phyloP scores from a whole-genome alignment of 495 filamentous ascomycete genomes.

The Rhizodiscina lignyota region DNA sequence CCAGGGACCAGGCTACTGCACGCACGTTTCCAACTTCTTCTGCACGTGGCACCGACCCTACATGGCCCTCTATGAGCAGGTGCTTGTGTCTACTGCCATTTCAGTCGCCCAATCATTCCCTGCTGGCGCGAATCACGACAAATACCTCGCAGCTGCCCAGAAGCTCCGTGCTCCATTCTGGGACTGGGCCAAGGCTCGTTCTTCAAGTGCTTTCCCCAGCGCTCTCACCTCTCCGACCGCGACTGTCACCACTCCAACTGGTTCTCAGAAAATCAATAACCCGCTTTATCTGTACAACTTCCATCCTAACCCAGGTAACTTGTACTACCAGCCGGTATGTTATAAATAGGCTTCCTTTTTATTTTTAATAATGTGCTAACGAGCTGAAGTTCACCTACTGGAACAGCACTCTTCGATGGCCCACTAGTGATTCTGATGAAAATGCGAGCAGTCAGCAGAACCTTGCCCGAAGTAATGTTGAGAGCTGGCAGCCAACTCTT shows the following conservation, averaged over 20 bases:
- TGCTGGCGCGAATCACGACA: slow-evolving; percentile 20
- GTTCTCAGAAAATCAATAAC: slow-evolving; percentile 35
- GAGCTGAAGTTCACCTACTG: slow-evolving; percentile 12
- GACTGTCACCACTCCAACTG: slow-evolving; percentile 35
- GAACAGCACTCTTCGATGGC: slow-evolving; percentile 8
- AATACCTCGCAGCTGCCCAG: slow-evolving; percentile 31
- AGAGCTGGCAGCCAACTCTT: no score
- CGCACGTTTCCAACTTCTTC: slow-evolving; percentile 48
- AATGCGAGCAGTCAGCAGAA: no score
- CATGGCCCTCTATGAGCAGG: slow-evolving; percentile 50
- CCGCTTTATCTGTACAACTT: slow-evolving; percentile 47
- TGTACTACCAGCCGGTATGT: slow-evolving; percentile 1
- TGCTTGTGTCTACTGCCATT: slow-evolving; percentile 32
- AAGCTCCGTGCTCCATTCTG: slow-evolving; percentile 50
- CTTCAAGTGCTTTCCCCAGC: slow-evolving; percentile 29
- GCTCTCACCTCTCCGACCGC: slow-evolving; percentile 29
- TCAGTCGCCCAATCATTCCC: slow-evolving; percentile 37
- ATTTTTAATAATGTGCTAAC: slow-evolving; percentile 20
- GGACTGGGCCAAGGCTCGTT: slow-evolving; percentile 45
- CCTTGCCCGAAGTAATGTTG: slow-evolving; percentile 6
- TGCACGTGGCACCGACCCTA: slow-evolving; percentile 60
- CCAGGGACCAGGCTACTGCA: slow-evolving; percentile 42
- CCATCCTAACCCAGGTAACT: slow-evolving; percentile 26
- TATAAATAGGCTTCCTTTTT: slow-evolving; percentile 26
- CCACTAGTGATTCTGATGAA: slow-evolving; percentile 3